A percentile compares a stretch with the other conserved stretches of the same genome.
phyloP scores from a whole-genome alignment of 805 yeast species.

The Candida corydali region DNA sequence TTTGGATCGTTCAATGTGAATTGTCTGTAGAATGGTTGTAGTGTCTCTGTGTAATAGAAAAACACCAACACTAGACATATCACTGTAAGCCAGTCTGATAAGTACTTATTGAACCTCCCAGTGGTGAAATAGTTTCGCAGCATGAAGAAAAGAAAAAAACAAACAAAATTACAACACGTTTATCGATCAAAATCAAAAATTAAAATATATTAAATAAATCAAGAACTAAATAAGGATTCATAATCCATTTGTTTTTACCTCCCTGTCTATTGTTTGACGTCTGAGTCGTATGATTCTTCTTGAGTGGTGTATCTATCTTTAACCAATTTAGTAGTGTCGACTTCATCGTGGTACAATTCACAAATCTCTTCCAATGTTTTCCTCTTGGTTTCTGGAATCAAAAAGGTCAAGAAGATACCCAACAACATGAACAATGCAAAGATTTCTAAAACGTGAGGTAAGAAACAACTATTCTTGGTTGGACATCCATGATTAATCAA shows the following conservation, averaged over 20 bases:
- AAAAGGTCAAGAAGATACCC: slow-evolving; percentile 62
- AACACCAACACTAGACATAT: slow-evolving; percentile 15
- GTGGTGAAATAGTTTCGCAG: slow-evolving; percentile 11
- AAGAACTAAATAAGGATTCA: slow-evolving; percentile 4
- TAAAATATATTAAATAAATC: background rate
- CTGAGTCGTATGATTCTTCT: slow-evolving; percentile 35
- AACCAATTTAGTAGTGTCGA: slow-evolving; percentile 41
- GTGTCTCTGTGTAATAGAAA: slow-evolving; percentile 18
- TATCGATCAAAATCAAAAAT: background rate
- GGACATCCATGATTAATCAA: slow-evolving; percentile 76
- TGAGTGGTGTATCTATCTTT: slow-evolving; percentile 35
- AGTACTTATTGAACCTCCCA: slow-evolving; percentile 11
- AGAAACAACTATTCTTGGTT: slow-evolving; percentile 59
- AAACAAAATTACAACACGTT: too few species aligned
- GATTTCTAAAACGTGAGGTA: slow-evolving; percentile 91
- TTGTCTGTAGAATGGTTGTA: slow-evolving; percentile 25
- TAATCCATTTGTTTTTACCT: background rate
- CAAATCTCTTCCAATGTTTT: slow-evolving; percentile 80
- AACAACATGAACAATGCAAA: slow-evolving; percentile 87
- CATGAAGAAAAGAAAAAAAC: slow-evolving; percentile 1
- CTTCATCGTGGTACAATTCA: slow-evolving; percentile 80
- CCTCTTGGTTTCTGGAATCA: slow-evolving; percentile 89
- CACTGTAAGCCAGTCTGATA: slow-evolving; percentile 24
- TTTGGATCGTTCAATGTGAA: slow-evolving; percentile 24
- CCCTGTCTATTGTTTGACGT: slow-evolving; percentile 9